Base-by-base conservation (phyloP, 2,329 filamentous ascomycete species). In the Cladorrhinum sp. region DNA sequence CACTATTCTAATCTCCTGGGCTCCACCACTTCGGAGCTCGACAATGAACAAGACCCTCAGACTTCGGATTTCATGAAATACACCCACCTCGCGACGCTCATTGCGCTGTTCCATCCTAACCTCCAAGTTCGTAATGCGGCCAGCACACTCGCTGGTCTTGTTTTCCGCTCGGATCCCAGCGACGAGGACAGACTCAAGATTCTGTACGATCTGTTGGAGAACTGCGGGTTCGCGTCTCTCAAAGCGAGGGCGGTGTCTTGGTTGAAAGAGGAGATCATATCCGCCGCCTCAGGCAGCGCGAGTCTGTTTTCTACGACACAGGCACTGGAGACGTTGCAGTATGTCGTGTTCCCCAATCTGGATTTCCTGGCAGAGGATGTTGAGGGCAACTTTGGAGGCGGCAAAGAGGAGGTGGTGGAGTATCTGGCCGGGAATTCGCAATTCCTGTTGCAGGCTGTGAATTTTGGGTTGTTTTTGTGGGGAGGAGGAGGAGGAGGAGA, bases 211-310 rank as follows among this genome's bases (percentile, higher is more conserved):
- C 77, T 88, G 12, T 73, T 89, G 12, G 85, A 88, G 72, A 86
- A 87, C 70, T 88, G 86, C 76, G 80, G 84, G 66, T 88, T 86
- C 66, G 79, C 84, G 1, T 78, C 81, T 0, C 76, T 89, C 39
- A 86, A 87, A 70, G 86, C 83, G 8, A 85, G 83, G 48, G 86
- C 85, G 0, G 79, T 88, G 3, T 79, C 79, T 3, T 89, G 86
- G 86, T 73, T 88, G 33, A 81, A 84, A 58, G 86, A 88, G 66
- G 86, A 88, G 69, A 74, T 88, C 16, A 77, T 86, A 8, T 71
- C 77, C 3, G 80, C 82, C 2, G 57, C 18, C 66, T 64, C 1
- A 69, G 69, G 39, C 63, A 68, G 7, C 28, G 28, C 65, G 73
- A 5, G 73, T 72, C 59, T 74, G 4, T 88, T 88, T 69, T 73